Percentiles rank a stretch among this genome's conserved stretches.
phyloP scores from a whole-genome alignment of 2,329 filamentous ascomycete genomes.

The Hirsutella thompsonii region DNA sequence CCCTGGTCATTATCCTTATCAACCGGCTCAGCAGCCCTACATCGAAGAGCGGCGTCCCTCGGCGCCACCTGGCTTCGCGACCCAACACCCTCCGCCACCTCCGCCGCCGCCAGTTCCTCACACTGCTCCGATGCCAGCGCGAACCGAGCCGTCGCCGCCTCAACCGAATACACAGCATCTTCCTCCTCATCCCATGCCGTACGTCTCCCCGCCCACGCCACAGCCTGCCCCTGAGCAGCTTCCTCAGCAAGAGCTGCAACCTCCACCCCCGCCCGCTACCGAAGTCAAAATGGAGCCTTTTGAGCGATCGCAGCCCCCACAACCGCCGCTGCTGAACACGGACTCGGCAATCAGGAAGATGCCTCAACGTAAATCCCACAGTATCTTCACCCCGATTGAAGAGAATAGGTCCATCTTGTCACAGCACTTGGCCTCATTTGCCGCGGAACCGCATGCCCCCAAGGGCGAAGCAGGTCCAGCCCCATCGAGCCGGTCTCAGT shows the following conservation, averaged over 20 bases:
- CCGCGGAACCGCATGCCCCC: constrained; percentile 33
- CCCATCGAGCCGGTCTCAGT: constrained; percentile 41
- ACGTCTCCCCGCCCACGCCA: constrained; percentile 37
- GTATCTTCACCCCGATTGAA: constrained; percentile 96
- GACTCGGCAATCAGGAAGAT: constrained; percentile 44
- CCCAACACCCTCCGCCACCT: constrained; percentile 33
- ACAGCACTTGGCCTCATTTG: constrained; percentile 63
- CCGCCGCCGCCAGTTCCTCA: constrained; percentile 12
- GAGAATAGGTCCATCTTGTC: constrained; percentile 80
- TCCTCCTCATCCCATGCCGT: constrained; percentile 32
- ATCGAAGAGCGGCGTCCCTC: constrained; percentile 65
- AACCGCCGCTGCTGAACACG: constrained; percentile 35
- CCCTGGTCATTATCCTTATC: constrained; percentile 25
- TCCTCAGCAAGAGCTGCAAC: constrained; percentile 37
- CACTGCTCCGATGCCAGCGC: constrained; percentile 29
- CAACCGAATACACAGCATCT: constrained; percentile 41
- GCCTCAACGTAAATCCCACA: constrained; percentile 69
- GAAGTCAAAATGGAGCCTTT: constrained; percentile 36
- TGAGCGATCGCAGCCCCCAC: constrained; percentile 30
- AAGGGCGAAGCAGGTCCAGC: constrained; percentile 24
- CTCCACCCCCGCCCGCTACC: constrained; percentile 33
- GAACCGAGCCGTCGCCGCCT: constrained; percentile 45
- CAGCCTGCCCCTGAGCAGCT: constrained; percentile 18
- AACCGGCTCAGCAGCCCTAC: constrained; percentile 42
- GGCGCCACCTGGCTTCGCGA: constrained; percentile 54